A percentile compares a stretch with the other conserved stretches of the same genome.
Evolutionary conservation across 192 early-diverging fungal species (phyloP).

Genomic region (Haplosporangium gracile): DNA sequence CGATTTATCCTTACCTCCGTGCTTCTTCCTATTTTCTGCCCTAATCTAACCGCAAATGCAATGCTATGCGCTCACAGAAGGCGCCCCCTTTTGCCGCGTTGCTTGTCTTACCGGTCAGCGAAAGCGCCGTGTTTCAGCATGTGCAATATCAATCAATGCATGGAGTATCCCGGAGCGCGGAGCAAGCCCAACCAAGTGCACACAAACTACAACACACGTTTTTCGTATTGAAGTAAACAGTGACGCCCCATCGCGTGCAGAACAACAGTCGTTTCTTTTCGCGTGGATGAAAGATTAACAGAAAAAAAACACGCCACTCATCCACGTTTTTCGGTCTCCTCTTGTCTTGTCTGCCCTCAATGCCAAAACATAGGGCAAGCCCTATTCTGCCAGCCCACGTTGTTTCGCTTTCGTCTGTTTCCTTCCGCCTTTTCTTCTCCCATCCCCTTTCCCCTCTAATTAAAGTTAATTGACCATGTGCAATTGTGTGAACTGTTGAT

Average conservation of each 20-base stretch:
- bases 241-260: background rate
- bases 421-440: background rate
- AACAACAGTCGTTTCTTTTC: background rate
- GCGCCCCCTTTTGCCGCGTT: background rate
- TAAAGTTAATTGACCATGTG: constrained; percentile 24
- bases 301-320: no score
- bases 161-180: background rate
- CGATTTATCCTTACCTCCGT: background rate
- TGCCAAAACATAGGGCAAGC: no score
- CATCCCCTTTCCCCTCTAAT: background rate
- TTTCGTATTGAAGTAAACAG: background rate
- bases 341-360: no score
- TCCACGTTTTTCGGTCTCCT: no score
- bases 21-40: background rate
- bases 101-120: background rate
- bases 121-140: background rate
- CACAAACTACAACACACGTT: background rate
- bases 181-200: background rate
- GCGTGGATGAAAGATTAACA: no score
- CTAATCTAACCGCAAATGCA: background rate
- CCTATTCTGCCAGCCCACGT: background rate
- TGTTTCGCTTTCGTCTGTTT: background rate
- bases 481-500: no score
- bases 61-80: background rate
- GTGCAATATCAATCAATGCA: background rate